A percentile compares a stretch with the other conserved stretches of the same genome.
phyloP scores from a whole-genome alignment of 306 rosid genomes.

The Begonia loranthoides region DNA sequence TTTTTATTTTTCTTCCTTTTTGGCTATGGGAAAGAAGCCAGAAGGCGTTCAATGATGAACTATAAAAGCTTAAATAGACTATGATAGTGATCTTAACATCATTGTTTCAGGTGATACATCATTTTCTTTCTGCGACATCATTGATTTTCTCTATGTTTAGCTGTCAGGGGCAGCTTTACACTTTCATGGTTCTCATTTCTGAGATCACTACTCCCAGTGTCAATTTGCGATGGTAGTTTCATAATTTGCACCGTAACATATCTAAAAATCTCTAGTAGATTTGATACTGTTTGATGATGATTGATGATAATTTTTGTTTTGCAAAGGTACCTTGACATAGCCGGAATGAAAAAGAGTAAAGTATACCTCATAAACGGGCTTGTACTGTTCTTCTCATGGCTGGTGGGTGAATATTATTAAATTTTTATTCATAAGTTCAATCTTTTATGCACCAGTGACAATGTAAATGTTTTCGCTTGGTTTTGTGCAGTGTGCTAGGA shows the following conservation, averaged over 20 bases:
- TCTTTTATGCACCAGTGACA: too few species aligned
- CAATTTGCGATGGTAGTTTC: constrained; percentile 87
- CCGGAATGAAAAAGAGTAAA: constrained; percentile 77
- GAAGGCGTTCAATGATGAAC: too few species aligned
- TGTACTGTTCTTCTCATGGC: constrained; percentile 84
- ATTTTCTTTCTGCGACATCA: constrained; percentile 58
- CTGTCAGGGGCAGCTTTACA: constrained; percentile 86
- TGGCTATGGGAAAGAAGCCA: too few species aligned
- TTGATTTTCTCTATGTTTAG: constrained; percentile 76
- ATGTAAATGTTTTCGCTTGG: neutral
- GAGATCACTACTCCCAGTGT: constrained; percentile 94
- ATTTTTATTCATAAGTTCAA: too few species aligned
- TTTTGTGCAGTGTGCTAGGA: constrained; percentile 74
- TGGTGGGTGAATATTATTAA: constrained; percentile 35
- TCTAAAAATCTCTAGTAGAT: too few species aligned
- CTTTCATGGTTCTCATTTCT: constrained; percentile 83
- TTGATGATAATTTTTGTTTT: too few species aligned
- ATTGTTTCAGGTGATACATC: constrained; percentile 74
- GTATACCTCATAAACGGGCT: constrained; percentile 82
- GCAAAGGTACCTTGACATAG: constrained; percentile 82
- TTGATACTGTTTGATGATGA: constrained; percentile 1
- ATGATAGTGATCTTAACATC: constrained; percentile 16
- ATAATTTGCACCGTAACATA: neutral
- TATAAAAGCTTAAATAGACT: neutral
- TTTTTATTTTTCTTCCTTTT: neutral